Conservation (phyloP, 164 flowering plant genomes). For the Protea cynaroides region DNA sequence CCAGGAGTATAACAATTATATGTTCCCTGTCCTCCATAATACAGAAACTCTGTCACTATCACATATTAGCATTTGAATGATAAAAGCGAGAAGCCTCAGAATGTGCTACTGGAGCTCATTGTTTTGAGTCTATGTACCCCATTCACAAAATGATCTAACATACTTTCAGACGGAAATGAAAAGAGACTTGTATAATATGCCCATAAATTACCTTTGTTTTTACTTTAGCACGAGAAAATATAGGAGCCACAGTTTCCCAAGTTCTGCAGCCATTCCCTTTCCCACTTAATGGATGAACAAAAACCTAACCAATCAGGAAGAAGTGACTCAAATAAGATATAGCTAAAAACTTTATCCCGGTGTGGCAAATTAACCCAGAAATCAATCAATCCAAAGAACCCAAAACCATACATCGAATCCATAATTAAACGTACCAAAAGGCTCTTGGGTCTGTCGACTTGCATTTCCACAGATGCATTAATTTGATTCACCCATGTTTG, state of each 20-base stretch:
- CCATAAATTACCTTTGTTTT: slow-evolving; percentile 57
- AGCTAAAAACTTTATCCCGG: slow-evolving; percentile 6
- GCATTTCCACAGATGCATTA: slow-evolving; percentile 32
- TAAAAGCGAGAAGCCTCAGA: neutral
- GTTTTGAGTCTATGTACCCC: neutral
- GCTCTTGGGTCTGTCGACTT: slow-evolving; percentile 64
- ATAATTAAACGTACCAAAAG: slow-evolving; percentile 55
- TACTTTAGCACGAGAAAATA: slow-evolving; percentile 74
- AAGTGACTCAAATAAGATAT: slow-evolving; percentile 11
- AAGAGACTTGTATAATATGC: neutral
- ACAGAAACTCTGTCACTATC: neutral
- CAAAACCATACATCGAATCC: neutral
- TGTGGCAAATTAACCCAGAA: neutral
- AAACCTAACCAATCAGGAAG: slow-evolving; percentile 51
- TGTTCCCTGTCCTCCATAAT: neutral
- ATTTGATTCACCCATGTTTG: slow-evolving; percentile 59
- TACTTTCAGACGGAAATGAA: neutral
- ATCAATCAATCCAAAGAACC: neutral
- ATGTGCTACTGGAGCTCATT: neutral
- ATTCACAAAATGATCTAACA: neutral
- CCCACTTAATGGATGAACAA: slow-evolving; percentile 86
- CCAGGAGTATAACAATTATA: neutral
- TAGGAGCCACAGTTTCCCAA: slow-evolving; percentile 78
- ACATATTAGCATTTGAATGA: neutral
- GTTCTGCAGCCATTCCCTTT: slow-evolving; percentile 64